A percentile compares a stretch with the other conserved stretches of the same genome.
Evolutionary conservation across 1,139 yeast species (phyloP).

Genomic region (Saccharomyces hybrid): DNA sequence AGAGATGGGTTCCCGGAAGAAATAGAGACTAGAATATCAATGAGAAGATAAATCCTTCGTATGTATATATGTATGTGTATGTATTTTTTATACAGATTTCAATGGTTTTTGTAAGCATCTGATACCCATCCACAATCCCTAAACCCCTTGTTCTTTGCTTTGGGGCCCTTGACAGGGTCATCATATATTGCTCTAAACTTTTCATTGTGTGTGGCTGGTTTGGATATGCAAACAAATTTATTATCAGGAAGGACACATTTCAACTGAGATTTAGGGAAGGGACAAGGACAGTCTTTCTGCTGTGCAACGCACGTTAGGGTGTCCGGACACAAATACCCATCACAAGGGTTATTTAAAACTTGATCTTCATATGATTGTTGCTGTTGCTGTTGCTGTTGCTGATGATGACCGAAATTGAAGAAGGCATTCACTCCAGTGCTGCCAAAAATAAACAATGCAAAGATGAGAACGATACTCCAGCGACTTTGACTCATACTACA

Average conservation of each 20-base stretch:
- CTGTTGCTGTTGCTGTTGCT: constrained; percentile 35
- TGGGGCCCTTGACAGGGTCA: constrained; percentile 44
- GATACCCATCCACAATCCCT: constrained; percentile 77
- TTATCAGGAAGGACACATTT: constrained; percentile 69
- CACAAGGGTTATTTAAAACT: constrained; percentile 43
- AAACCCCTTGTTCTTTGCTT: constrained; percentile 45
- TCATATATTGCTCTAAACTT: constrained; percentile 38
- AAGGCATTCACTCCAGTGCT: constrained; percentile 5
- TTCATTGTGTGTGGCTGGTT: constrained; percentile 48
- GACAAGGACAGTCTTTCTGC: constrained; percentile 80
- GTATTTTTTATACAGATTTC: neutral
- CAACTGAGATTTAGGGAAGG: constrained; percentile 75
- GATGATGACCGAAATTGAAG: constrained; percentile 30
- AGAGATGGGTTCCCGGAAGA: constrained; percentile 78
- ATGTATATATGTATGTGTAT: constrained; percentile 1
- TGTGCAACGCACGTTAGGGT: constrained; percentile 67
- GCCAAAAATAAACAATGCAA: neutral
- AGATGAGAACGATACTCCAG: neutral
- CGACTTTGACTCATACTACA: neutral
- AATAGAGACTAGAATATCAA: constrained; percentile 53
- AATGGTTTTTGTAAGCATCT: constrained; percentile 31
- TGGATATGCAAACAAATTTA: constrained; percentile 67
- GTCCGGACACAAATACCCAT: constrained; percentile 71
- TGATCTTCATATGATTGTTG: constrained; percentile 34
- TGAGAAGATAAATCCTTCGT: neutral